Base-by-base conservation (phyloP, 768 basidiomycete genomes). In the Mycena rebaudengoi region DNA sequence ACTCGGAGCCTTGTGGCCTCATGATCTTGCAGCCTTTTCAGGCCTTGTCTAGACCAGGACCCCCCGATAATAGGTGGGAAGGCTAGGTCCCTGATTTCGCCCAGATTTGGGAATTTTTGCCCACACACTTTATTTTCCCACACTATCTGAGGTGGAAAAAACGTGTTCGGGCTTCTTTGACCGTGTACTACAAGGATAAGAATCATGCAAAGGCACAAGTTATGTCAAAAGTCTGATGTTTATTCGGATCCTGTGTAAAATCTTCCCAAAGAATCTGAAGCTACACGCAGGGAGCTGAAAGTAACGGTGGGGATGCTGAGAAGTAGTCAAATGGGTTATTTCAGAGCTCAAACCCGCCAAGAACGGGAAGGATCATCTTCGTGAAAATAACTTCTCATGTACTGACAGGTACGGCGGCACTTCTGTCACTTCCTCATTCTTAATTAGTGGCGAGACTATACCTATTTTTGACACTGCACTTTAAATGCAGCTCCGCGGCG, bases 321-420 rank as follows among this genome's bases (percentile, higher is more conserved):
- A 45, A 45, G 43, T 45, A 25, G 43, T 45, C 20, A 25, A 45
- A 45, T 20, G 43, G 43, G 26, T 26, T 46, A 46, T 46, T 46
- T 46, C 45, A 46, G 23, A 46, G 26, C 25, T 46, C 25, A 46
- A 46, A 46, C 29, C n/a, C 45, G 25, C 45, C 12, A 46, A 46
- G 45, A 46, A 28, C 25, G 45, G 45, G 29, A 28, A 46, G 26
- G 25, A 46, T 46, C 45, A 46, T 46, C 45, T 46, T 46, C 26
- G 25, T 46, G 45, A 46, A 44, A 46, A 28, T 46, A 46, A 46
- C n/a, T n/a, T n/a, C n/a, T n/a, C n/a, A n/a, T n/a, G 45, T 46
- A 7, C 26, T 46, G 45, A 46, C 45, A 46, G 25, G 45, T 18
- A 46, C 25, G 45, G n/a, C 29, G 45, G 26, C n/a, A n/a, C n/a